Evolutionary conservation across 2,329 filamentous ascomycete genomes (phyloP).

Genomic region (Plectosphaerella sp.): DNA sequence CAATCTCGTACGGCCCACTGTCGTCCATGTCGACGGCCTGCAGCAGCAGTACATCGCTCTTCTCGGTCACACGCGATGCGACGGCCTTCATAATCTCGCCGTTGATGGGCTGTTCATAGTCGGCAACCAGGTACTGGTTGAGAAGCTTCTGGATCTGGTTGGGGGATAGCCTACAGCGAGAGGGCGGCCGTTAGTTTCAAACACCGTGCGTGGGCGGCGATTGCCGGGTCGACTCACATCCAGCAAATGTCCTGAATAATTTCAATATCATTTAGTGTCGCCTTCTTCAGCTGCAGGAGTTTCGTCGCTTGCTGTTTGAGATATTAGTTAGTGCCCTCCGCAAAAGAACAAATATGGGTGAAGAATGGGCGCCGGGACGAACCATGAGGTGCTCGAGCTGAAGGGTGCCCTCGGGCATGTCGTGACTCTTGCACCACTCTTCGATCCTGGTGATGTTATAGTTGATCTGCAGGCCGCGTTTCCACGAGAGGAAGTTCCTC

Average conservation of each 20-base stretch:
- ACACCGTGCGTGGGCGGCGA: background rate
- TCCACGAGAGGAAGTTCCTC: conserved; percentile 98
- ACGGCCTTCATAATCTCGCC: conserved; percentile 99
- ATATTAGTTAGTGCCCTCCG: conserved; percentile 19
- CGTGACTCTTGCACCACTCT: conserved; percentile 99
- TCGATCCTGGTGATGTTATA: conserved; percentile 99
- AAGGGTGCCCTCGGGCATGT: conserved; percentile 97
- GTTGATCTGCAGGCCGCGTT: conserved; percentile 98
- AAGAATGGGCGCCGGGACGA: conserved; percentile 19
- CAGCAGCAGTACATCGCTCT: conserved; percentile 91
- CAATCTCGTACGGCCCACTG: conserved; percentile 96
- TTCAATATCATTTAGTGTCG: conserved; percentile 97
- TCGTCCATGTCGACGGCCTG: conserved; percentile 98
- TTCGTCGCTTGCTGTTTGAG: conserved; percentile 82
- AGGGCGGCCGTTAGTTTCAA: background rate
- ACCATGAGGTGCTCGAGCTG: conserved; percentile 98
- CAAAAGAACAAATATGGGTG: background rate
- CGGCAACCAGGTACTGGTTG: conserved; percentile 96
- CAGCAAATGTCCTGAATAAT: conserved; percentile 99
- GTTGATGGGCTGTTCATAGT: conserved; percentile 99
- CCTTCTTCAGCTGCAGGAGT: conserved; percentile 96
- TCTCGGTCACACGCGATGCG: conserved; percentile 92
- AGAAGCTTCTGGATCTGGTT: conserved; percentile 99
- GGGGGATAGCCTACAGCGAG: conserved; percentile 70
- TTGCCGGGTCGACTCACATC: conserved; percentile 66